Evolutionary conservation across 768 basidiomycete genomes (phyloP).

Genomic region (Auricularia sp.): DNA sequence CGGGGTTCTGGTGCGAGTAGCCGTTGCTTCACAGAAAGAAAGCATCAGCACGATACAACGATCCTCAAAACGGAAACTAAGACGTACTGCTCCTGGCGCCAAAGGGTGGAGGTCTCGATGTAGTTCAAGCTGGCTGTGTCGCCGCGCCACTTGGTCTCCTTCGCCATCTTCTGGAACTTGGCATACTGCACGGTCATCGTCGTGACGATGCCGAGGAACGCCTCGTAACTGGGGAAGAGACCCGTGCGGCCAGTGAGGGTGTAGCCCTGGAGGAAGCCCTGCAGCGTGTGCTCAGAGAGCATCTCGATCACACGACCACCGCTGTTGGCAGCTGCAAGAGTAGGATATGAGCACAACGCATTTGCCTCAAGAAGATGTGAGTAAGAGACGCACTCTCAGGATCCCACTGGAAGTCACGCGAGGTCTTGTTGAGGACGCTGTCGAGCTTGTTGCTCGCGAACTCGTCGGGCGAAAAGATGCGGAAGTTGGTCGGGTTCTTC

Average conservation of each 20-base stretch:
- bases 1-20: constrained; percentile 80
- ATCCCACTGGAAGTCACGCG: constrained; percentile 85
- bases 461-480: constrained; percentile 89
- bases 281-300: constrained; percentile 79
- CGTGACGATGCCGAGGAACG: constrained; percentile 80
- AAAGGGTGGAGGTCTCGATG: constrained; percentile 80
- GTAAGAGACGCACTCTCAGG: constrained; percentile 11
- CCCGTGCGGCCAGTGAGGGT: constrained; percentile 80
- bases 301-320: constrained; percentile 85
- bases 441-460: constrained; percentile 83
- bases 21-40: constrained; percentile 40
- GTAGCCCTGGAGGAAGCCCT: constrained; percentile 88
- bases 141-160: constrained; percentile 63
- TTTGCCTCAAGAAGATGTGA: no score
- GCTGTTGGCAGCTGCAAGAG: constrained; percentile 25
- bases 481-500: constrained; percentile 66
- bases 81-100: constrained; percentile 52
- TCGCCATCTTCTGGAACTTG: constrained; percentile 79
- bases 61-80: neutral
- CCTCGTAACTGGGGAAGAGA: constrained; percentile 84
- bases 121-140: constrained; percentile 69
- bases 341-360: neutral
- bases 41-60: neutral
- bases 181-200: constrained; percentile 87
- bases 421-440: constrained; percentile 55